A percentile compares a stretch with the other conserved stretches of the same genome.
These are phyloP conservation scores for Zygoascus tannicola DNA, from an alignment of 805 yeast genomes.

Conservation along the genomic window DNA sequence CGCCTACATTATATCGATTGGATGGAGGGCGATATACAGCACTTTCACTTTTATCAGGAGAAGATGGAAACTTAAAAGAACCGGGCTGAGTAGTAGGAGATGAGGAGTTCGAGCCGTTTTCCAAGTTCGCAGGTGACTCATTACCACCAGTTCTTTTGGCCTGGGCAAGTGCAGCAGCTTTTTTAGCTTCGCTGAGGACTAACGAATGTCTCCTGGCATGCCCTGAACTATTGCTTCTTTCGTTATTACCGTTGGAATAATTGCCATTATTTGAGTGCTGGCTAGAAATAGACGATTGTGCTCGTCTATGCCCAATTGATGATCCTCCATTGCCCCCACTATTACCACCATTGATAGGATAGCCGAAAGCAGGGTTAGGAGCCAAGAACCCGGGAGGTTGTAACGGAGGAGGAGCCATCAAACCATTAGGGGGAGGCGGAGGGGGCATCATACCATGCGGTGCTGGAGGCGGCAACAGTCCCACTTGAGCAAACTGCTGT, in stretches of 20 bases:
- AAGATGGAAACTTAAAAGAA: conserved; percentile 22
- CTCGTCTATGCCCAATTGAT: conserved; percentile 26
- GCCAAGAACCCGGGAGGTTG: conserved; percentile 14
- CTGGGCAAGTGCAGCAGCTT: conserved; percentile 90
- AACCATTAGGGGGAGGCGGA: conserved; percentile 10
- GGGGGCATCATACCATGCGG: conserved; percentile 23
- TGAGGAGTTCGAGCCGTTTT: conserved; percentile 4
- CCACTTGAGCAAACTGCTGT: conserved; percentile 32
- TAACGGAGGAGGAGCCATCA: conserved; percentile 11
- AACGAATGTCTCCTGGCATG: conserved; percentile 88
- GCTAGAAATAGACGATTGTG: conserved; percentile 24
- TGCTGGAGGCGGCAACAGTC: conserved; percentile 22
- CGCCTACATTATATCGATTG: background rate
- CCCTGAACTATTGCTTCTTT: conserved; percentile 34
- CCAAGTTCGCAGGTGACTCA: background rate
- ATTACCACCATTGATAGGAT: conserved; percentile 19
- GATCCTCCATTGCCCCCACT: conserved; percentile 3
- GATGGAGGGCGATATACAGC: conserved; percentile 6
- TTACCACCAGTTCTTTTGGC: conserved; percentile 38
- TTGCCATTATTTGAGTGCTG: background rate
- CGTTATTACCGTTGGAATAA: conserved; percentile 7
- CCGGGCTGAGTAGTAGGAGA: conserved; percentile 9
- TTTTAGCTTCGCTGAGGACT: conserved; percentile 85
- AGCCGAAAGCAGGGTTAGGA: conserved; percentile 16
- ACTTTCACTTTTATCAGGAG: conserved; percentile 8